Evolutionary conservation across 805 yeast genomes (phyloP), one percentile per base, ranked within the genome.

Genomic region (Scheffersomyces amazonensis): DNA sequence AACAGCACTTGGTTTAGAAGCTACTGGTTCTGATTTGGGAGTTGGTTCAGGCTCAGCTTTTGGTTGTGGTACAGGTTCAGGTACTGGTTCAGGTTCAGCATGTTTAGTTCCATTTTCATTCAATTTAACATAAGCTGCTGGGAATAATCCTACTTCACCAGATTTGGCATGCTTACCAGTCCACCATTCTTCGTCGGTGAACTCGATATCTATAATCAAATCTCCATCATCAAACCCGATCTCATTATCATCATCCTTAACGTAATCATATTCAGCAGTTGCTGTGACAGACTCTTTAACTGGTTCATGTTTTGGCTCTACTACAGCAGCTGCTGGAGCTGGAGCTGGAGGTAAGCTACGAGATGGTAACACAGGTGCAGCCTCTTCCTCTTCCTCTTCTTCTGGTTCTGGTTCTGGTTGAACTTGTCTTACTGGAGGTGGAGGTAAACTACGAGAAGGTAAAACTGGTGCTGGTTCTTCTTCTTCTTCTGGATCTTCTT

Each of bases 101-200:
- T 36, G 42, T 8, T 46, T 34, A 18, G 41, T 43, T 12, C 42
- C 44, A 15, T 49, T 50, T 35, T 64, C 66, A 27, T 61, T 50
- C 36, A 75, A 44, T 2, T 50, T 52, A 25, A 78, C 83, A 41
- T 77, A 78, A 1, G 78, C 56, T 13, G 80, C 71, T 19, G 82
- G 82, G 73, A 78, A 78, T 36, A 78, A 66, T 30, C 83, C 83
- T 7, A 60, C 53, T 41, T 63, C 71, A 17, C 76, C 79, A 25
- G 77, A 71, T 33, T 52, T 51, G 31, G 50, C 42, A 52, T 60
- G 62, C 48, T 47, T 71, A 47, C 66, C 75, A 24, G 58, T 66
- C 81, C 81, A 77, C 91, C 91, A 86, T 48, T 81, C 89, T 40
- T 80, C 85, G 53, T 83, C 89, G 12, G 80, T 76, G 49, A 79